Base-by-base conservation (phyloP, 345 rosid genomes). In the Hibiscus tridactylites region DNA sequence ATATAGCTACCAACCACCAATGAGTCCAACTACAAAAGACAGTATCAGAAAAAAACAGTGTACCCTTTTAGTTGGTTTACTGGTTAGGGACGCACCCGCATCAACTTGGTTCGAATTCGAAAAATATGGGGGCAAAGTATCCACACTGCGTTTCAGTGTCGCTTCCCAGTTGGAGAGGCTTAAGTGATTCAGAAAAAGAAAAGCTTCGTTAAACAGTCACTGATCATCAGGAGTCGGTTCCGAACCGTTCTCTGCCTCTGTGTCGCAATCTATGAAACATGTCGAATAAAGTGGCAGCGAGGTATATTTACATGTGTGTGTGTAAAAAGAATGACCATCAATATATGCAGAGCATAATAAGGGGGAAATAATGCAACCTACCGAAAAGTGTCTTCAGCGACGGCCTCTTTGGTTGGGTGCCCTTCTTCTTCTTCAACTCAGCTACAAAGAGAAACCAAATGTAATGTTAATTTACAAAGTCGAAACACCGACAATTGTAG, bases 381-480 rank as follows among this genome's bases (percentile, higher is more conserved):
- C 97, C 97, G 63, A 92, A 92, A 31, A 92, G 90, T 65, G 96
- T 82, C 86, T 85, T 92, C 74, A 92, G 63, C 5, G 92, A 82
- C 61, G 96, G 97, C 79, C 87, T 84, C 75, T 74, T 88, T 57
- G 89, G 74, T 78, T 83, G 90, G 52, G 82, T 75, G 80, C 65
- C 82, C 76, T 88, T 90, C 78, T 90, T 50, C 58, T 54, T 90
- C 81, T 90, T 88, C 85, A 92, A 73, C 75, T 92, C 91, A 37
- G 91, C 97, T 92, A 24, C 68, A 33, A 50, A 60, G 6, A 73
- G 70, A 74, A 54, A 24, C 31, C n/a, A 24, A 69, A 75, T 26
- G 52, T 65, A 47, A 49, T 60, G 64, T 52, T 77, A 66, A 54
- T 3, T 65, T 37, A 54, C 13, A 15, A 58, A 54, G 9, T 35